These are phyloP conservation scores for Bryoerythrophyllum caledonicum DNA, from an alignment of 225 moss, liverwort and hornwort species.

Conservation along the genomic window DNA sequence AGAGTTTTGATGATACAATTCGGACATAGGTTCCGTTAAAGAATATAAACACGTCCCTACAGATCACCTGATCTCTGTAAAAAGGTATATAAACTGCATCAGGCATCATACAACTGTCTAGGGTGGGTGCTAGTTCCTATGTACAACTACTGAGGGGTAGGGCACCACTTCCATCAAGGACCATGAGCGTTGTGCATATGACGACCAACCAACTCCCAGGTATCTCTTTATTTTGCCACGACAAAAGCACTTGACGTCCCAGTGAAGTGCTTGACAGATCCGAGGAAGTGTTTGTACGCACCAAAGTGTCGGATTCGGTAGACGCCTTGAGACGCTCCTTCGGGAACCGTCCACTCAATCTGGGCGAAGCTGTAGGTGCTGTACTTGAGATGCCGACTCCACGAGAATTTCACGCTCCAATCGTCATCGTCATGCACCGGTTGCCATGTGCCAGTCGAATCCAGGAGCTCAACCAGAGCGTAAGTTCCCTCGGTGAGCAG, in stretches of 20 bases:
- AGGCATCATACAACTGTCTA: not conserved
- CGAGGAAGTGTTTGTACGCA: constrained; percentile 86
- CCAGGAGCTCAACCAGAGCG: constrained; percentile 70
- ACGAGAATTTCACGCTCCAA: constrained; percentile 80
- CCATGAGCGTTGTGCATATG: no score
- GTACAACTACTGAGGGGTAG: constrained; percentile 30
- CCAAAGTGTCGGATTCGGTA: constrained; percentile 95
- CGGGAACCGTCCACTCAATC: constrained; percentile 79
- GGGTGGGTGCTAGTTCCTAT: constrained; percentile 22
- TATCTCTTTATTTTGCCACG: constrained; percentile 10
- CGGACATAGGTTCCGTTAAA: not conserved
- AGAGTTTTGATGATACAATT: not conserved
- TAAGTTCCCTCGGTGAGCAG: constrained; percentile 86
- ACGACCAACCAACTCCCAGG: no score
- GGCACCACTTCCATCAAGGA: constrained; percentile 11
- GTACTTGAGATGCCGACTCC: constrained; percentile 61
- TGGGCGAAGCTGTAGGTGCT: constrained; percentile 77
- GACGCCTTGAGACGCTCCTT: constrained; percentile 50
- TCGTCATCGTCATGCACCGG: constrained; percentile 85
- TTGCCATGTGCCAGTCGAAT: constrained; percentile 66
- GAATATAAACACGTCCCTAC: not conserved
- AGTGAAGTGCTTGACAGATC: constrained; percentile 90
- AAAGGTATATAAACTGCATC: not conserved
- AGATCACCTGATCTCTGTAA: not conserved
- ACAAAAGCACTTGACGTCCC: constrained; percentile 78